These are phyloP conservation scores for Phoenix roebelenii DNA, from an alignment of 176 grass and related monocot genomes.

Conservation along the genomic window DNA sequence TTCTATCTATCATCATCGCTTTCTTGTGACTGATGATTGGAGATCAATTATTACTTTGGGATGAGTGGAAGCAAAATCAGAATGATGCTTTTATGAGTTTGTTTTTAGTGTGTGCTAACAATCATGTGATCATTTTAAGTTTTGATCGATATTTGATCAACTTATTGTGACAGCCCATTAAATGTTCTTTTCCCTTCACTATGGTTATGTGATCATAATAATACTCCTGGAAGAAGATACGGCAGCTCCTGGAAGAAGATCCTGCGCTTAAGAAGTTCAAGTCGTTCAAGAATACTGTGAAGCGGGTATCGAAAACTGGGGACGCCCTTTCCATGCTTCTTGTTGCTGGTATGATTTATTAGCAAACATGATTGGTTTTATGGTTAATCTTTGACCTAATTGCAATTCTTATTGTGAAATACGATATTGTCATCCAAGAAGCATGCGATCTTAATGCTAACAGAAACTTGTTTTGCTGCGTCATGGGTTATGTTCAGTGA, in stretches of 20 bases:
- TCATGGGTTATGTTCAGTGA: too few relatives aligned
- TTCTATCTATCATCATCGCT: too few relatives aligned
- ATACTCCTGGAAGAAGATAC: neutral
- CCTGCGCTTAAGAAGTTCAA: constrained; percentile 63
- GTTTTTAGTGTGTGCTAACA: too few relatives aligned
- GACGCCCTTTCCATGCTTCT: constrained; percentile 41
- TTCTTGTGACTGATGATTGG: too few relatives aligned
- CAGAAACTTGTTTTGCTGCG: too few relatives aligned
- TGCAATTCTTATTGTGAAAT: neutral
- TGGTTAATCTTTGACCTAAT: neutral
- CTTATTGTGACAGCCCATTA: too few relatives aligned
- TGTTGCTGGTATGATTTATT: constrained; percentile 37
- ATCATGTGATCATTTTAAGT: too few relatives aligned
- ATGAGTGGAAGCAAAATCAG: too few relatives aligned
- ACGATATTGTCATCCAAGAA: neutral
- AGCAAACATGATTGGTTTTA: neutral
- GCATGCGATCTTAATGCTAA: too few relatives aligned
- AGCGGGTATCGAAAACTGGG: constrained; percentile 54
- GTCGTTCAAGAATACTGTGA: constrained; percentile 58
- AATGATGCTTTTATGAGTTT: too few relatives aligned
- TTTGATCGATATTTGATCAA: too few relatives aligned
- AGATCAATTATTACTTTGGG: too few relatives aligned
- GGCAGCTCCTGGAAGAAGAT: constrained; percentile 73
- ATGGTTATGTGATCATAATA: neutral
- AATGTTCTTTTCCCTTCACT: neutral